Evolutionary conservation across 2,329 filamentous ascomycete species (phyloP).

Genomic region (Neophaeococcomyces mojaviensis): DNA sequence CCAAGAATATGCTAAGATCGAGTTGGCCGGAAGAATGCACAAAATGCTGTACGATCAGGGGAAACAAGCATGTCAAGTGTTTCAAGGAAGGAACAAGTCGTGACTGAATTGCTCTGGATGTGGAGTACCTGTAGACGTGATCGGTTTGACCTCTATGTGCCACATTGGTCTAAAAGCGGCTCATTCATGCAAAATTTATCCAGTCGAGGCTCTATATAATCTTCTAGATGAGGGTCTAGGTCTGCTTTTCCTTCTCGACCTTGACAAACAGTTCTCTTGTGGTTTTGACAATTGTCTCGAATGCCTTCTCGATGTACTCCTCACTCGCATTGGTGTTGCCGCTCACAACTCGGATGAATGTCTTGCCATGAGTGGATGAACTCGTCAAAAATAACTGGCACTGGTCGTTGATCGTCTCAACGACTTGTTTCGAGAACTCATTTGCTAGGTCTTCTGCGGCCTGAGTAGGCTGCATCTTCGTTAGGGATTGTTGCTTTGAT

Average conservation of each 20-base stretch:
- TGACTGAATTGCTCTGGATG: no score
- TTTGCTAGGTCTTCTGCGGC: constrained; percentile 53
- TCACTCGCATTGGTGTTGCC: constrained; percentile 63
- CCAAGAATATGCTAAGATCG: no score
- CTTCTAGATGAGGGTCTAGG: no score
- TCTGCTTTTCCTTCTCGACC: constrained; percentile 1
- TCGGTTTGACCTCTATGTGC: no score
- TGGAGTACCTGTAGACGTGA: no score
- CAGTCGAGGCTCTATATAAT: no score
- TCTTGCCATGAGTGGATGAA: constrained; percentile 62
- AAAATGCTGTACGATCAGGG: no score
- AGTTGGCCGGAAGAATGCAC: no score
- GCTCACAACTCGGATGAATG: constrained; percentile 75
- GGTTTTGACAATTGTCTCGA: constrained; percentile 61
- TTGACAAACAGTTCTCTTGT: constrained; percentile 48
- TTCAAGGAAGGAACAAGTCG: no score
- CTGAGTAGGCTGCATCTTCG: constrained; percentile 12
- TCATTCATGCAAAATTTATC: no score
- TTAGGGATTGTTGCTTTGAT: constrained; percentile 7
- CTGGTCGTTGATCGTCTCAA: constrained; percentile 63
- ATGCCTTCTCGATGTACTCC: constrained; percentile 63
- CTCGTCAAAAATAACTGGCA: constrained; percentile 80
- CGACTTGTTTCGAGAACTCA: constrained; percentile 63
- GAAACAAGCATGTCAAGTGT: no score
- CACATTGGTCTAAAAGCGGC: no score